phyloP scores from a whole-genome alignment of 306 rosid genomes.

The Cicer arietinum region DNA sequence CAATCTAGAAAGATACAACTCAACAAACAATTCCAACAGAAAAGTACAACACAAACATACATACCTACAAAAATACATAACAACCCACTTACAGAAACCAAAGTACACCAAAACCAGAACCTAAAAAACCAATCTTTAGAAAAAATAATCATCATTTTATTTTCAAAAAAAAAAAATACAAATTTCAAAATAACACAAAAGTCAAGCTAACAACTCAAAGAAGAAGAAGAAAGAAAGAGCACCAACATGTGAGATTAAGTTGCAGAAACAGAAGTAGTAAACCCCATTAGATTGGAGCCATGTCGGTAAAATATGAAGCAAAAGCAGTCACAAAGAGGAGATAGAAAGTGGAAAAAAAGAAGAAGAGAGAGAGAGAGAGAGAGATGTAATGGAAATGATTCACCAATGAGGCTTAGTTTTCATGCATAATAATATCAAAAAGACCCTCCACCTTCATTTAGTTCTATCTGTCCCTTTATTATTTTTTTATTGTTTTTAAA shows the following conservation, averaged over 20 bases:
- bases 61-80: conserved; percentile 10
- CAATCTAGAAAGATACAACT: conserved; percentile 45
- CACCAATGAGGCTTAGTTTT: conserved; percentile 45
- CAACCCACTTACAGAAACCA: conserved; percentile 42
- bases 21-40: conserved; percentile 41
- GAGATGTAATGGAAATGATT: conserved; percentile 44
- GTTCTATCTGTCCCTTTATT: conserved; percentile 20
- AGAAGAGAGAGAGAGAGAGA: neutral
- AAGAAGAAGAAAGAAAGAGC: conserved; percentile 36
- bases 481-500: conserved; percentile 33
- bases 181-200: conserved; percentile 18
- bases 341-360: conserved; percentile 34
- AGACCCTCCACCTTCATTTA: conserved; percentile 42
- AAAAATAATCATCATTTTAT: conserved; percentile 4
- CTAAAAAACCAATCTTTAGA: conserved; percentile 16
- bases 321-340: conserved; percentile 22
- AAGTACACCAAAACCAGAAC: conserved; percentile 8
- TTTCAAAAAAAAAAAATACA: neutral
- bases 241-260: conserved; percentile 46
- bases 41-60: conserved; percentile 31
- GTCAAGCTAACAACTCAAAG: conserved; percentile 38
- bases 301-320: conserved; percentile 59
- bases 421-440: conserved; percentile 37
- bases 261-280: conserved; percentile 44
- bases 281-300: conserved; percentile 71